Percentiles rank a stretch among this genome's conserved stretches.
These are phyloP conservation scores for Pythium dissotocum DNA, from an alignment of 352 stramenopile species.

Conservation along the genomic window DNA sequence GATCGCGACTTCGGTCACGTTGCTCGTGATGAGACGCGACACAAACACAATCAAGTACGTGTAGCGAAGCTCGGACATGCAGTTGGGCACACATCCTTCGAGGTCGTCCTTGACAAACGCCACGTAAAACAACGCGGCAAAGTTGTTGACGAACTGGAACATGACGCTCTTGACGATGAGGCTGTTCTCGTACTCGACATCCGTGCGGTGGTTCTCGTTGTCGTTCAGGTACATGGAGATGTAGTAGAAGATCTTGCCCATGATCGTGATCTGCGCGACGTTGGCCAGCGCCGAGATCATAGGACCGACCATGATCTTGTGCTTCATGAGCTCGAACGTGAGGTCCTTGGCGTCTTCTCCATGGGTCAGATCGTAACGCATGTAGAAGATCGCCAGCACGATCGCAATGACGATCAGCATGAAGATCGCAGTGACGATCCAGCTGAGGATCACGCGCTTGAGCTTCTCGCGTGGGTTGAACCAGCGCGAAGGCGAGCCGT, in stretches of 20 bases:
- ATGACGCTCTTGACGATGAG: conserved; percentile 94
- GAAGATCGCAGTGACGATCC: conserved; percentile 75
- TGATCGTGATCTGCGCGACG: conserved; percentile 83
- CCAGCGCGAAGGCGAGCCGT: conserved; percentile 65
- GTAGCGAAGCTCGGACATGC: conserved; percentile 89
- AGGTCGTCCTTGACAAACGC: conserved; percentile 90
- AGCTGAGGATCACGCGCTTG: conserved; percentile 75
- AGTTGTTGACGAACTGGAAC: conserved; percentile 97
- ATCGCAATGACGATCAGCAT: conserved; percentile 77
- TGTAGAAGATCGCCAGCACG: conserved; percentile 75
- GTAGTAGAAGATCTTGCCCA: conserved; percentile 92
- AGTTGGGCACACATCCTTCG: conserved; percentile 67
- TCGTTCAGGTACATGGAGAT: conserved; percentile 89
- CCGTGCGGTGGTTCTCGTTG: conserved; percentile 93
- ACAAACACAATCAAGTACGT: conserved; percentile 93
- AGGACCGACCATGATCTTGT: conserved; percentile 66
- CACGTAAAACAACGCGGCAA: conserved; percentile 93
- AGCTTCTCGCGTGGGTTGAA: conserved; percentile 68
- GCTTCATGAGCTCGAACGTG: conserved; percentile 52
- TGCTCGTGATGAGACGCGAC: conserved; percentile 81
- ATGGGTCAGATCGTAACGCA: conserved; percentile 75
- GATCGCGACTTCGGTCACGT: conserved; percentile 77
- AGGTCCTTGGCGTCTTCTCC: conserved; percentile 56
- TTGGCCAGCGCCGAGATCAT: conserved; percentile 75
- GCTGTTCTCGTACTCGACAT: conserved; percentile 90